Conservation (phyloP, 1,284 basidiomycete genomes). For the Filobasidium uniguttulatum region DNA sequence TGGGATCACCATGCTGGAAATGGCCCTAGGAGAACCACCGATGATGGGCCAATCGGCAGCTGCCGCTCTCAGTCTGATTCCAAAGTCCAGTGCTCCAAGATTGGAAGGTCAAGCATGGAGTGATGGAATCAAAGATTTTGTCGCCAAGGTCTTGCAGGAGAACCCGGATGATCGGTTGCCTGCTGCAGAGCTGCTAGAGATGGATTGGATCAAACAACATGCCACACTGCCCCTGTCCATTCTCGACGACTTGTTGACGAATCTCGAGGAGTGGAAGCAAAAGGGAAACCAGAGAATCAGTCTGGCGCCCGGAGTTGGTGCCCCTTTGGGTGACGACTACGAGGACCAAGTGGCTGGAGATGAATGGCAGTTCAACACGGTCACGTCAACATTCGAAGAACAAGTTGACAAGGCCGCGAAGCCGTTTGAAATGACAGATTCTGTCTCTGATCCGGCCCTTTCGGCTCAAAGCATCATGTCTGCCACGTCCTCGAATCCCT, state of each 20-base stretch:
- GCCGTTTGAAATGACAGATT: not conserved
- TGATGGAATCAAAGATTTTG: conserved; percentile 78
- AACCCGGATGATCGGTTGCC: conserved; percentile 65
- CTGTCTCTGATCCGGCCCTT: not conserved
- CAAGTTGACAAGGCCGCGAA: not conserved
- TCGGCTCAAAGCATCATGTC: not conserved
- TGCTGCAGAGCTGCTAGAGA: conserved; percentile 77
- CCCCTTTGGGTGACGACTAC: conserved; percentile 28
- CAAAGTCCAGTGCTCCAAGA: conserved; percentile 50
- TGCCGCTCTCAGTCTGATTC: conserved; percentile 78
- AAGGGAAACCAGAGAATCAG: conserved; percentile 66
- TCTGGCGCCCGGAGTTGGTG: conserved; percentile 44
- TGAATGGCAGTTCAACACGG: conserved; percentile 37
- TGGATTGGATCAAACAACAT: conserved; percentile 81
- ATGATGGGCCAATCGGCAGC: conserved; percentile 70
- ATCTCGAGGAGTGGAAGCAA: conserved; percentile 63
- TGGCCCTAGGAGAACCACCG: conserved; percentile 49
- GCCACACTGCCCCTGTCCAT: conserved; percentile 55
- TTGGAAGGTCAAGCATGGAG: conserved; percentile 64
- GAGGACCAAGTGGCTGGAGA: conserved; percentile 16
- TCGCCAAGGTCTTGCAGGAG: conserved; percentile 71
- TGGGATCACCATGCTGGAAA: conserved; percentile 88
- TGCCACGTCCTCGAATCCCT: conserved; percentile 3
- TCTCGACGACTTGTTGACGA: conserved; percentile 70
- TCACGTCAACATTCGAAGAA: conserved; percentile 15